These are phyloP conservation scores for Paramecium pentaurelia DNA, from an alignment of 73 alveolate genomes.

Conservation along the genomic window DNA sequence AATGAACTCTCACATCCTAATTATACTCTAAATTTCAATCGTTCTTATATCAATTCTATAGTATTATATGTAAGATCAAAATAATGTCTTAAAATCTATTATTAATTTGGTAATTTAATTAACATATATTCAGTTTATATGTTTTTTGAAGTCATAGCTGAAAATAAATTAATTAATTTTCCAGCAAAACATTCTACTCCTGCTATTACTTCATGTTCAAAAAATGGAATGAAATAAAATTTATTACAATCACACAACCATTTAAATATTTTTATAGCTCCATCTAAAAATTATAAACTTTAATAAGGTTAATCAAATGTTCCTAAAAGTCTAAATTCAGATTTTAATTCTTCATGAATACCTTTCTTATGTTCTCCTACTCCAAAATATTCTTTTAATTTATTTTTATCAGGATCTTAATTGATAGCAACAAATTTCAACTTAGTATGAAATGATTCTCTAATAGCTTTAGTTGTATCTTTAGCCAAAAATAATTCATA, in stretches of 20 bases:
- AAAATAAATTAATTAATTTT: not conserved
- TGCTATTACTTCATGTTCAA: conserved; percentile 45
- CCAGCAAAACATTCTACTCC: conserved; percentile 47
- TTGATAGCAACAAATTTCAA: not conserved
- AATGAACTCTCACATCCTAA: conserved; percentile 45
- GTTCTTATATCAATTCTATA: not conserved
- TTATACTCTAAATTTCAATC: not conserved
- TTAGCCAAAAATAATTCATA: conserved; percentile 41
- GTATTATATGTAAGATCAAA: conserved; percentile 39
- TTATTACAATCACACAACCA: conserved; percentile 26
- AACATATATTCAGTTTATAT: conserved; percentile 17
- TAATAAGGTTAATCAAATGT: conserved; percentile 8
- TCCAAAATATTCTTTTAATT: conserved; percentile 38
- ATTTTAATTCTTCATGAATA: conserved; percentile 31
- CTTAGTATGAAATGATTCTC: not conserved
- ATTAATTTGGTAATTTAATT: not conserved
- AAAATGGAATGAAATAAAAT: conserved; percentile 35
- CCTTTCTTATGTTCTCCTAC: conserved; percentile 50
- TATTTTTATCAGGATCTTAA: conserved; percentile 45
- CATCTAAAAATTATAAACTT: conserved; percentile 21
- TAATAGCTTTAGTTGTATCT: conserved; percentile 40
- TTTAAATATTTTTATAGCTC: conserved; percentile 38
- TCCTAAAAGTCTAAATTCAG: not conserved
- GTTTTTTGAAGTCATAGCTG: not conserved
- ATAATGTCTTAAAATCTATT: not conserved